These are phyloP conservation scores for Haplosporangium sp. DNA, from an alignment of 371 early-diverging fungal species.

Conservation along the genomic window DNA sequence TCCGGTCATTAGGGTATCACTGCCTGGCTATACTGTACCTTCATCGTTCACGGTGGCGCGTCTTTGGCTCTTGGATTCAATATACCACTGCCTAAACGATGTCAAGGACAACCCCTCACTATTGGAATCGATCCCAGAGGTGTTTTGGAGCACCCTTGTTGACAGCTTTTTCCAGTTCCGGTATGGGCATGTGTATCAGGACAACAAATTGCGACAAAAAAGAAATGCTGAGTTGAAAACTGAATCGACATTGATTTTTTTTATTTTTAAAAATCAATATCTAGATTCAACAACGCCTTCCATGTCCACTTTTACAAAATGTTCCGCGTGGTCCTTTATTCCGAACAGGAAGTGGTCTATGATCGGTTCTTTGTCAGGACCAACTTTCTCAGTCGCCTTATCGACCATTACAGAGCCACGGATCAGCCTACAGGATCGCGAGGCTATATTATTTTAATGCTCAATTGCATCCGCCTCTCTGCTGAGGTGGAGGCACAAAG, in stretches of 20 bases:
- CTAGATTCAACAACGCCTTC: conserved; percentile 52
- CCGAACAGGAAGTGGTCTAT: conserved; percentile 30
- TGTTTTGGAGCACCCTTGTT: conserved; percentile 35
- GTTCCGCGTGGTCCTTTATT: conserved; percentile 44
- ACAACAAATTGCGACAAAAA: background rate
- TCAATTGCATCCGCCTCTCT: conserved; percentile 51
- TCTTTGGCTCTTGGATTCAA: conserved; percentile 50
- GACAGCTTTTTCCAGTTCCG: conserved; percentile 50
- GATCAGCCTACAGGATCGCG: conserved; percentile 39
- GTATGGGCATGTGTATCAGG: conserved; percentile 3
- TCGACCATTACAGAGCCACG: conserved; percentile 29
- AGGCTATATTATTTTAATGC: conserved; percentile 49
- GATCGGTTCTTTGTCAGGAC: conserved; percentile 39
- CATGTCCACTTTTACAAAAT: conserved; percentile 55
- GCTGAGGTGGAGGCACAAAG: conserved; percentile 26
- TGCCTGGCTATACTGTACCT: conserved; percentile 41
- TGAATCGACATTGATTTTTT: no score
- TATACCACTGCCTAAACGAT: conserved; percentile 52
- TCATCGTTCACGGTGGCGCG: conserved; percentile 49
- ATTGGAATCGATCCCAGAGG: conserved; percentile 36
- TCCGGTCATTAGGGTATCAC: conserved; percentile 15
- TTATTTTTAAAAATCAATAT: background rate
- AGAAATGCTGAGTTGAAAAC: no score
- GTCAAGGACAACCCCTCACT: conserved; percentile 33
- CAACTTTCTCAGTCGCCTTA: conserved; percentile 27